A percentile compares a stretch with the other conserved stretches of the same genome.
phyloP scores from a whole-genome alignment of 257 asterid species.

The Solanum okadae region DNA sequence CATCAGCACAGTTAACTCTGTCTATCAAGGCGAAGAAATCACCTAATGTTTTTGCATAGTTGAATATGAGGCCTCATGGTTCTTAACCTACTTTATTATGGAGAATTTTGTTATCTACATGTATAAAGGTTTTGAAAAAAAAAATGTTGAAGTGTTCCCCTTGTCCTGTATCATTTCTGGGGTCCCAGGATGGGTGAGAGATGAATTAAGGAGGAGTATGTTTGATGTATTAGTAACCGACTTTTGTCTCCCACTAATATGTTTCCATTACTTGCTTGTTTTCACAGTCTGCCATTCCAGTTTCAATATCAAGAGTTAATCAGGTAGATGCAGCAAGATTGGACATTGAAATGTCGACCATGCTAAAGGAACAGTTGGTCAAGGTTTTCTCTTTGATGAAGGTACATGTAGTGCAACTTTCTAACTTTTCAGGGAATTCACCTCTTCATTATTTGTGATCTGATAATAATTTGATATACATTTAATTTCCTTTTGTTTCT shows the following conservation, averaged over 20 bases:
- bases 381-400: conserved; percentile 78
- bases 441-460: background rate
- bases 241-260: background rate
- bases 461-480: conserved; percentile 4
- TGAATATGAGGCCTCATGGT: background rate
- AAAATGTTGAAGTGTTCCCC: background rate
- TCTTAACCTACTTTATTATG: background rate
- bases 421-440: background rate
- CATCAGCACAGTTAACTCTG: background rate
- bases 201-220: background rate
- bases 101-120: background rate
- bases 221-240: background rate
- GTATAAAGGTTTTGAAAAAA: background rate
- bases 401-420: conserved; percentile 32
- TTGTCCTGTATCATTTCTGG: background rate
- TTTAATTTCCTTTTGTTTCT: conserved; percentile 34
- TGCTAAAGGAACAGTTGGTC: conserved; percentile 80
- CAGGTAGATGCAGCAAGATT: conserved; percentile 79
- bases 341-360: conserved; percentile 84
- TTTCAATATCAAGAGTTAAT: conserved; percentile 78
- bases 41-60: background rate
- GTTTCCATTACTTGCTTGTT: background rate
- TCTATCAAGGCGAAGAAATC: background rate
- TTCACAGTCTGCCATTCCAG: conserved; percentile 53
- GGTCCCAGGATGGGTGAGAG: background rate